Evolutionary conservation across 768 basidiomycete genomes (phyloP).

Genomic region (Chalciporus sphaerocephalus): DNA sequence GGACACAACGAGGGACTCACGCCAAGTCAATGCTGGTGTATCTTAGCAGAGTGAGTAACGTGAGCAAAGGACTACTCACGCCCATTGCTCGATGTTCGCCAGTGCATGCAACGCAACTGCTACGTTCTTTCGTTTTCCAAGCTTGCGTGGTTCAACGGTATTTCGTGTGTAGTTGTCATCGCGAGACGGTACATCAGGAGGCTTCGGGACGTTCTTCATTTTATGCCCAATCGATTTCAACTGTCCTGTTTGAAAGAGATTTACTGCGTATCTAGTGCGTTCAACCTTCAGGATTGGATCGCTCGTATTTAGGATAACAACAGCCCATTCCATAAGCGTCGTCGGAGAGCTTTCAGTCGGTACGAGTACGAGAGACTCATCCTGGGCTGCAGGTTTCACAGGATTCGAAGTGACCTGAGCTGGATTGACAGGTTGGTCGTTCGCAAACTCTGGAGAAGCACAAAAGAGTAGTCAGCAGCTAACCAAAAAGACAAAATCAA

Average conservation of each 20-base stretch:
- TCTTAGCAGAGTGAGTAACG: neutral
- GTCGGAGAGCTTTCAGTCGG: constrained; percentile 48
- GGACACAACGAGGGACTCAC: constrained; percentile 35
- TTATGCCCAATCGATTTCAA: constrained; percentile 63
- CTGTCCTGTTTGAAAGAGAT: constrained; percentile 65
- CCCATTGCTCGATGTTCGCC: constrained; percentile 87
- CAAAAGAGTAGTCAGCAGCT: constrained; percentile 7
- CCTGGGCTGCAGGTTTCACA: neutral
- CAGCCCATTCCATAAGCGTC: constrained; percentile 76
- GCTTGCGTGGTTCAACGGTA: constrained; percentile 56
- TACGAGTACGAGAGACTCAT: constrained; percentile 46
- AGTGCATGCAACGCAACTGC: constrained; percentile 77
- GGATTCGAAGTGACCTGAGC: constrained; percentile 16
- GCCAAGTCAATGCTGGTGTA: constrained; percentile 63
- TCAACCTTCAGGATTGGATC: constrained; percentile 67
- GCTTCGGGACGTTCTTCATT: constrained; percentile 42
- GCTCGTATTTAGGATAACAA: constrained; percentile 71
- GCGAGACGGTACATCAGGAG: constrained; percentile 62
- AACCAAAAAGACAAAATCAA: neutral
- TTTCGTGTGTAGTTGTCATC: constrained; percentile 48
- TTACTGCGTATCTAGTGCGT: constrained; percentile 65
- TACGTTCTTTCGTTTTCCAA: constrained; percentile 57
- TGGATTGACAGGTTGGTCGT: constrained; percentile 45
- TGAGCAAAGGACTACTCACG: constrained; percentile 44
- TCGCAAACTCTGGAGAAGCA: constrained; percentile 52